Base-by-base conservation (phyloP, 2,329 filamentous ascomycete genomes). In the Cladosporium sp. region DNA sequence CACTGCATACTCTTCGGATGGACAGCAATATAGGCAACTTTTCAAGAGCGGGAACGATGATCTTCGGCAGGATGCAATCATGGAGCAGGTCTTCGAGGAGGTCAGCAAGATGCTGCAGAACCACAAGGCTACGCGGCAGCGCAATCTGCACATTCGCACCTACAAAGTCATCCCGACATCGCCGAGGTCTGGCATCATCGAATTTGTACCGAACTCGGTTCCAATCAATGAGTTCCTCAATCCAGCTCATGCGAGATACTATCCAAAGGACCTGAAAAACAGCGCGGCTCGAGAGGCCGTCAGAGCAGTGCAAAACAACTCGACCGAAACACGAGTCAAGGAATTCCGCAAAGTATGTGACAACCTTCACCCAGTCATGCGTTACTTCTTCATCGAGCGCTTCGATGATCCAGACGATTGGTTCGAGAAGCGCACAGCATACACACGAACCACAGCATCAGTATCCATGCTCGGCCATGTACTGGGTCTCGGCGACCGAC, bases 11-110 rank as follows among this genome's bases (percentile, higher is more conserved):
- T 88, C 83, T 13, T 87, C 79, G 15, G 81, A 96, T 67, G 94
- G 93, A 6, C 72, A 78, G 50, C 79, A 78, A 30, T 95, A 91
- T 71, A 95, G 88, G 67, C 90, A 96, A 69, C 75, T 98, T 76
- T 84, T 95, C 65, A 98, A 98, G 75, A 90, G 90, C 55, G 91
- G 93, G 15, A 92, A 92, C 63, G 93, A 98, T 66, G 92, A 98
- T 65, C 78, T 99, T 11, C 86, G 94, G 7, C 93, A 98, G 72
- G 93, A 99, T 63, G 89, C 92, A 38, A 98, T 84, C 74, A 99
- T 99, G 94, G 94, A 98, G 69, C 93, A 99, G 69, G 93, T 98
- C 1, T 99, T 98, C 66, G 88, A 91, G 52, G 90, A 95, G 69
- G 93, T 96, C 18, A 97, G 90, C 51, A 87, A 88, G 45, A 80